Evolutionary conservation across 208 protist species (phyloP), one percentile per base, ranked within the genome.

Genomic region (Acanthamoeba lugdunensis): DNA sequence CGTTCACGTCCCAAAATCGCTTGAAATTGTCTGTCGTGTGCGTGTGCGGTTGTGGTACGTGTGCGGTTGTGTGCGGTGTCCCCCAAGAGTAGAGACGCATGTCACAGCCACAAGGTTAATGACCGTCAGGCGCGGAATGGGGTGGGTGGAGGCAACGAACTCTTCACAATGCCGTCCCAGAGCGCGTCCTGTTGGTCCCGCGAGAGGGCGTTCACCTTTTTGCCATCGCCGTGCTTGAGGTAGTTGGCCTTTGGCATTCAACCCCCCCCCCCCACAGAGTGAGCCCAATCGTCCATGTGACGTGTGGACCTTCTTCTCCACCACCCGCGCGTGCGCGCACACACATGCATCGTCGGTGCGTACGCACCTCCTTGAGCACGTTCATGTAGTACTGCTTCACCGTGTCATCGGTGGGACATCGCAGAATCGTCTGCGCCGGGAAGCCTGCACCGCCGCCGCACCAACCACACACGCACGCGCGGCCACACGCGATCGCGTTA

Each of bases 361-460:
- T 2, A 28, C 33, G 71, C 28, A 81, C 73, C 79, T 91, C 85
- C 63, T 91, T 91, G 4, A 91, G 58, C 16, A 90, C 85, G 85
- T 90, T 90, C 85, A 90, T 90, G 85, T 90, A 90, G 61, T 90
- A 73, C 54, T 90, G 85, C 61, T 75, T 90, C 33, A 90, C 85
- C 9, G 85, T 73, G 41, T 75, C 61, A 37, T 90, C 85, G 5
- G 54, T 90, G 52, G 85, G 85, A 58, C 85, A 90, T 41, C 85
- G 85, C 56, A 90, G 61, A 13, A 90, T 75, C 16, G 28, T 33
- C n/a, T 73, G 54, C 2, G 58, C 63, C 4, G 85, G 85, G 41
- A 90, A 90, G 41, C 85, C 75, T 84, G 18, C 13, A 21, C 6
- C 37, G n/a, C 1, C 13, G 1, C 23, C 0, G 18, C 11, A 18